Evolutionary conservation across 148 eudicot genomes (phyloP), one percentile per base, ranked within the genome.

Genomic region (Silene uniflora): DNA sequence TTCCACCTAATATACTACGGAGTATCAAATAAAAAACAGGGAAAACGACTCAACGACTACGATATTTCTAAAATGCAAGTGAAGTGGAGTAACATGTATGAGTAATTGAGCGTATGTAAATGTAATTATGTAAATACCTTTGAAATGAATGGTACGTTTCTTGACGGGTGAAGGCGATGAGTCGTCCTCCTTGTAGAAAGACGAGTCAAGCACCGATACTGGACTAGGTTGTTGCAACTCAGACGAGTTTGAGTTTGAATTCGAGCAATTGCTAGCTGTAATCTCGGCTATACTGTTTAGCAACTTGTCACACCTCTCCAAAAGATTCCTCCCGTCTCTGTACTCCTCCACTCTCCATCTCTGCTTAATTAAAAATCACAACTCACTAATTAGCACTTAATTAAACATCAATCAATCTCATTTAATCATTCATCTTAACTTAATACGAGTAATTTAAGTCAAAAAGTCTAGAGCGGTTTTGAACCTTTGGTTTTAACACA

Each of bases 221-320:
- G 98, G 98, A 84, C 99, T 96, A 74, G 97, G 94, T 68, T 91
- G 92, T 76, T 86, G 97, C 63, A 83, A 76, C 85, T 96, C 98
- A 2, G 83, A 58, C 67, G 78, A 75, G 73, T n/a, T 78, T 21
- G 83, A 63, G 72, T n/a, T 78, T 13, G 83, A 69, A 72, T 70
- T 74, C 11, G 86, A 77, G 61, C 74, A 77, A 0, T 79, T 32
- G 72, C 32, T 72, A 0, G 87, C 80, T 0, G 77, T 87, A 85
- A 96, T 92, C 67, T 91, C 97, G 3, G 93, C 90, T 71, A 96
- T 96, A 82, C 94, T 89, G 81, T 84, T 79, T 0, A 92, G 86
- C 66, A 91, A 84, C 80, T 91, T 89, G 46, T 88, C 97, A 65
- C 98, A 96, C 71, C 99, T 88, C 75, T 91, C 90, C 60, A 96